Base-by-base conservation (phyloP, 306 rosid species). In the Vachellia collinsii region DNA sequence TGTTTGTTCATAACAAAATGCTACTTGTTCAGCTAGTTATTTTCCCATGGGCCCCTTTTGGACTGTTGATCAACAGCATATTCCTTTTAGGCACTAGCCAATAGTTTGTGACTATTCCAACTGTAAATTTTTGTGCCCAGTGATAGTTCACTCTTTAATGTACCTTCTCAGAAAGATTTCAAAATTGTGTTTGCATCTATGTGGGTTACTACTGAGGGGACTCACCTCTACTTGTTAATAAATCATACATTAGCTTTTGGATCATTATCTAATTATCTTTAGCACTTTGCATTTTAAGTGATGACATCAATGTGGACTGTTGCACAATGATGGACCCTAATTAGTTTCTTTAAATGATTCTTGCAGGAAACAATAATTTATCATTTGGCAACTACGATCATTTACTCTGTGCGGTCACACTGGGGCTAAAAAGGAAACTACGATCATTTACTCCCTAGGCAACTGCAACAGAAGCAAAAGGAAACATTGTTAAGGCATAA, bases 201-300 rank as follows among this genome's bases (percentile, higher is more conserved):
- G 44, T 77, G 59, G 76, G 78, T 14, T 14, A 42, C 19, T 54
- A 54, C 53, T 63, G 65, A 51, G 46, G 65, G 37, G 34, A 17
- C 20, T 16, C 74, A 8, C 76, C 14, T 70, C 41, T 46, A 70
- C 75, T 46, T 37, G 65, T 13, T 74, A 39, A 11, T 61, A 65
- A 78, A 66, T 44, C 83, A n/a, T 86, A 80, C 65, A 70, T 75
- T 72, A 42, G 71, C 42, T 41, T 80, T 48, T 62, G 50, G 72
- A 58, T 77, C 63, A 36, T 80, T 59, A 75, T 74, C 87, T 88
- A 75, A 86, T 79, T 51, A 20, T 87, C 62, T 82, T 75, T 43
- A 76, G 56, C 58, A 16, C 77, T 75, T 70, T 77, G 42, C 42
- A 44, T 70, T 62, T 81, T 84, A n/a, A n/a, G n/a, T n/a, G n/a